These are phyloP conservation scores for Euphorbia schlechtendalii DNA, from an alignment of 441 rosid species.

Conservation along the genomic window DNA sequence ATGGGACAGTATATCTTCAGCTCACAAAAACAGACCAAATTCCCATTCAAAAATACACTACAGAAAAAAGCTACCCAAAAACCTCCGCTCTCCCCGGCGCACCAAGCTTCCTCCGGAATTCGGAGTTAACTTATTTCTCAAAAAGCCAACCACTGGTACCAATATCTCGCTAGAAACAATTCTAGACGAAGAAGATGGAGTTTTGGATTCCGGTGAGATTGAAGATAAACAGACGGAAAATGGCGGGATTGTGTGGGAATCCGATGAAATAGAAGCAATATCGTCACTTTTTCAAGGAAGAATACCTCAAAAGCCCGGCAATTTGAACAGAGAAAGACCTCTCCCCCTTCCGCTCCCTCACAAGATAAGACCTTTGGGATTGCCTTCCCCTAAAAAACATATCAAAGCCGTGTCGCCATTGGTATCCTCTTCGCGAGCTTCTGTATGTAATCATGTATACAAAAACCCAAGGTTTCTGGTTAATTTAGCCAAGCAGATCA, in stretches of 20 bases:
- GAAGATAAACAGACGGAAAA: constrained; percentile 15
- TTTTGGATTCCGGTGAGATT: constrained; percentile 13
- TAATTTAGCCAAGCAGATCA: constrained; percentile 66
- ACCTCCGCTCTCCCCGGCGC: constrained; percentile 57
- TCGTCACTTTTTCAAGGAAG: constrained; percentile 73
- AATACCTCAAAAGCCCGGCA: constrained; percentile 71
- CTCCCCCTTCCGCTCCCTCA: constrained; percentile 79
- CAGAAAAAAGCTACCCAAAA: constrained; percentile 43
- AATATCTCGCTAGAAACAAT: constrained; percentile 21
- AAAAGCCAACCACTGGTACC: constrained; percentile 35
- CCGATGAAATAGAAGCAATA: constrained; percentile 65
- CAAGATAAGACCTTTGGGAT: constrained; percentile 58
- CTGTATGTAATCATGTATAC: constrained; percentile 34
- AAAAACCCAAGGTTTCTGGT: constrained; percentile 60
- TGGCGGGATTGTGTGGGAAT: constrained; percentile 47
- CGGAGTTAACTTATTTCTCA: constrained; percentile 68
- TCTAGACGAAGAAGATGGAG: constrained; percentile 15
- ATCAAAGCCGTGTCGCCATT: constrained; percentile 20
- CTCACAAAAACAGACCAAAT: not conserved
- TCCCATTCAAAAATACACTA: constrained; percentile 23
- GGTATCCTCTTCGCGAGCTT: constrained; percentile 29
- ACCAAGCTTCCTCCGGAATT: constrained; percentile 75
- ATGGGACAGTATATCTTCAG: not conserved
- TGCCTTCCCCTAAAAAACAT: constrained; percentile 53
- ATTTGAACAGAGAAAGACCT: constrained; percentile 45